These are phyloP conservation scores for Tolypocladium endophyticum DNA, from an alignment of 2,329 filamentous ascomycete genomes.

Conservation along the genomic window DNA sequence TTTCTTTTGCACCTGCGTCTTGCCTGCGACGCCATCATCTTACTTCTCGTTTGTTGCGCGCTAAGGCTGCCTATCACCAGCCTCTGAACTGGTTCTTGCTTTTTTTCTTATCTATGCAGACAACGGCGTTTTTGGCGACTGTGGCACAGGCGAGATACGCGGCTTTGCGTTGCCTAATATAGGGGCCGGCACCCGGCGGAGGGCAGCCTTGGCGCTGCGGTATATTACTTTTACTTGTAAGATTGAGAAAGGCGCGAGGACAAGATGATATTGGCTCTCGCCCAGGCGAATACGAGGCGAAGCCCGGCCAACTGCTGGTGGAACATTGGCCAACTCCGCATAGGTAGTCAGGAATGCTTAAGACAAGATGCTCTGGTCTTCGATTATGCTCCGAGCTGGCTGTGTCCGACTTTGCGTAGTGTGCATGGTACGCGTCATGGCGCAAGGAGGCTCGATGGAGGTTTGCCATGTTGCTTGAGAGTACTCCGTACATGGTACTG, in stretches of 20 bases:
- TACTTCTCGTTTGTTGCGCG: background rate
- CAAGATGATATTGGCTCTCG: background rate
- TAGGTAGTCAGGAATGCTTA: background rate
- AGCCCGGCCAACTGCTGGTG: background rate
- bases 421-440: background rate
- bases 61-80: background rate
- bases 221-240: background rate
- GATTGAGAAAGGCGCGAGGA: background rate
- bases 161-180: background rate
- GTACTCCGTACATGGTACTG: background rate
- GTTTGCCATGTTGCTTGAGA: background rate
- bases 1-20: background rate
- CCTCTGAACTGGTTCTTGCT: background rate
- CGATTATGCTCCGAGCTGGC: background rate
- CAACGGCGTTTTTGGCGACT: constrained; percentile 1
- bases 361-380: background rate
- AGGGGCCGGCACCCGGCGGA: constrained; percentile 1
- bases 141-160: background rate
- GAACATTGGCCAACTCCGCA: background rate
- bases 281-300: background rate
- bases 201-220: background rate
- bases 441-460: background rate
- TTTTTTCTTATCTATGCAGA: background rate
- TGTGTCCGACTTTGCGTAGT: background rate
- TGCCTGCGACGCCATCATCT: background rate